These are phyloP conservation scores for Pleurotus djamor DNA, from an alignment of 768 basidiomycete species.

Conservation along the genomic window DNA sequence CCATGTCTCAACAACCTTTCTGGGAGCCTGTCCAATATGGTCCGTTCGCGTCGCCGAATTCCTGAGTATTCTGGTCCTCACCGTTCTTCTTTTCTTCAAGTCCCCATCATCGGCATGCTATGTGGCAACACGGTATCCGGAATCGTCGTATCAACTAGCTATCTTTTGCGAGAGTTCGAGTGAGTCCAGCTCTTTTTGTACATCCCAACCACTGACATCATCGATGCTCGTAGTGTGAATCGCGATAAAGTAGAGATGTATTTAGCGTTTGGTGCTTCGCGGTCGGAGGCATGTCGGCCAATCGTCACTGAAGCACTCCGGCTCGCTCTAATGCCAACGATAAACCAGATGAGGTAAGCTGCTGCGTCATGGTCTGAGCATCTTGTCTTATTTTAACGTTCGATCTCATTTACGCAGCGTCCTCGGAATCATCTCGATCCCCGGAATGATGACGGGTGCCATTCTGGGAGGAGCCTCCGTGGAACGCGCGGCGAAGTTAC, in stretches of 20 bases:
- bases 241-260: constrained; percentile 83
- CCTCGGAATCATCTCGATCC: constrained; percentile 73
- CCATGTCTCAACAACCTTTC: constrained; percentile 76
- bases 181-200: constrained; percentile 24
- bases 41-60: constrained; percentile 24
- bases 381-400: neutral
- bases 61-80: neutral
- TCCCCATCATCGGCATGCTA: constrained; percentile 85
- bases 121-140: constrained; percentile 79
- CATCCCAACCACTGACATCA: neutral
- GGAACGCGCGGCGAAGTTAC: constrained; percentile 80
- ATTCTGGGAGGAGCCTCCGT: constrained; percentile 86
- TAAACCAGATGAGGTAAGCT: constrained; percentile 81
- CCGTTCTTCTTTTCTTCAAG: constrained; percentile 28
- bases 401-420: constrained; percentile 38
- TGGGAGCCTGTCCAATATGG: constrained; percentile 86
- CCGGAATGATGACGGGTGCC: constrained; percentile 92
- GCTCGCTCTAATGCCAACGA: constrained; percentile 74
- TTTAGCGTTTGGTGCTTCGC: constrained; percentile 81
- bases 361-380: neutral
- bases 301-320: constrained; percentile 75
- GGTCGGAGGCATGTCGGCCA: constrained; percentile 81
- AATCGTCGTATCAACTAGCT: constrained; percentile 67
- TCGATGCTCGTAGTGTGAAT: constrained; percentile 57
- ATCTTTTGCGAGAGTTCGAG: constrained; percentile 74